phyloP scores from a whole-genome alignment of 495 filamentous ascomycete species.

The Penicillium argentinense region DNA sequence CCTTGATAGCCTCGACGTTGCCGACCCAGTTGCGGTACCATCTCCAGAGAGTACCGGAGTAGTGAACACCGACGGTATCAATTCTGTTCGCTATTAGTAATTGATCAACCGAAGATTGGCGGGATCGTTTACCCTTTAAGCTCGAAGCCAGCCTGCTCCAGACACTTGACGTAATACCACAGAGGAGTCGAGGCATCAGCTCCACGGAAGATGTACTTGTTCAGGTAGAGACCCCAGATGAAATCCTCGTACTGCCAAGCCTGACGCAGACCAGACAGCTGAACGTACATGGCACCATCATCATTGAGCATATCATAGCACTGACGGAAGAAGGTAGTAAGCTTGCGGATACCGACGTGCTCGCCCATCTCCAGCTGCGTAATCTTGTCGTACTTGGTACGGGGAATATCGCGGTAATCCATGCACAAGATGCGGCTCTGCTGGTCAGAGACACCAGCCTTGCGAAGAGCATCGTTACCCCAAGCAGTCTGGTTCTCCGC shows the following conservation, averaged over 20 bases:
- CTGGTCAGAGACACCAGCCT: constrained; percentile 52
- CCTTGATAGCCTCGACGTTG: constrained; percentile 49
- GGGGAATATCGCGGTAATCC: constrained; percentile 78
- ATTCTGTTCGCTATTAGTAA: constrained; percentile 19
- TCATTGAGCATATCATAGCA: constrained; percentile 85
- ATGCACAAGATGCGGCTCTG: constrained; percentile 63
- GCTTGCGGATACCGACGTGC: constrained; percentile 80
- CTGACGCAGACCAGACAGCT: constrained; percentile 80
- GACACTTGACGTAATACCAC: constrained; percentile 63
- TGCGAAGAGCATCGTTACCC: constrained; percentile 61
- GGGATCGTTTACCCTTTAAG: constrained; percentile 35
- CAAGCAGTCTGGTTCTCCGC: constrained; percentile 79
- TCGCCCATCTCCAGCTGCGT: constrained; percentile 89
- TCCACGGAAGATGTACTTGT: constrained; percentile 89
- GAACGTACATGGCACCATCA: constrained; percentile 80
- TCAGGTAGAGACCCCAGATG: constrained; percentile 88
- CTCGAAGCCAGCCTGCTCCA: constrained; percentile 74
- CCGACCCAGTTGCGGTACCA: constrained; percentile 59
- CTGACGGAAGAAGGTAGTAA: constrained; percentile 66
- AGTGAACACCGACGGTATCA: constrained; percentile 57
- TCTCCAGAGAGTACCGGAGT: constrained; percentile 55
- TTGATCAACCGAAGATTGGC: background rate
- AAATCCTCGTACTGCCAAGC: constrained; percentile 88
- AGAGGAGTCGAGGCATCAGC: constrained; percentile 84
- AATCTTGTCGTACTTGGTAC: constrained; percentile 74